Conservation (phyloP, 495 filamentous ascomycete genomes). For the Cercophora samala region DNA sequence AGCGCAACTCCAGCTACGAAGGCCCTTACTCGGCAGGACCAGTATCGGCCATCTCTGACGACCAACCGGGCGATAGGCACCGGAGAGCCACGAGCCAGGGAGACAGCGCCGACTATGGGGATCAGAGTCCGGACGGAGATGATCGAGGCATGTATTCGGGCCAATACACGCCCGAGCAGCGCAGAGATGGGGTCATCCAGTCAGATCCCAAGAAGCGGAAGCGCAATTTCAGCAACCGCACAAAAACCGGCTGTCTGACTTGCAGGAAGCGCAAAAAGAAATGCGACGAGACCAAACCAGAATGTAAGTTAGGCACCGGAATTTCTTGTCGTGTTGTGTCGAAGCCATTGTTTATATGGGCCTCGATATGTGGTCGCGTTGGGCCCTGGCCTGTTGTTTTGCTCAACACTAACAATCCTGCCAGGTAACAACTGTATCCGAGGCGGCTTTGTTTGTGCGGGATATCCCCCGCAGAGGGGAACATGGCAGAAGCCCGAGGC, state of each 20-base stretch:
- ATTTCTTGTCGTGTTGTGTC: constrained; percentile 12
- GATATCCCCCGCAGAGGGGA: constrained; percentile 73
- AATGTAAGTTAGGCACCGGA: constrained; percentile 57
- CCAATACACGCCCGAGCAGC: constrained; percentile 46
- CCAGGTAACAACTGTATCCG: constrained; percentile 88
- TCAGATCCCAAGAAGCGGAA: constrained; percentile 77
- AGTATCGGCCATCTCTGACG: constrained; percentile 44
- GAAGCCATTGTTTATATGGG: constrained; percentile 17
- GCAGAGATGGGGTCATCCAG: constrained; percentile 53
- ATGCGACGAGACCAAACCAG: constrained; percentile 91
- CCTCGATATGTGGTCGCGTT: constrained; percentile 18
- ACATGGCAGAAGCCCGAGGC: constrained; percentile 63
- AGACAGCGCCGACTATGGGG: constrained; percentile 42
- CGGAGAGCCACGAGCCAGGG: constrained; percentile 41
- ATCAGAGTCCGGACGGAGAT: constrained; percentile 49
- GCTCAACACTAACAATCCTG: constrained; percentile 19
- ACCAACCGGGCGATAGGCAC: constrained; percentile 41
- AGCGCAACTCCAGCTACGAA: constrained; percentile 44
- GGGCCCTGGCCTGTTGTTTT: constrained; percentile 10
- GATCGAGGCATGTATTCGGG: constrained; percentile 40
- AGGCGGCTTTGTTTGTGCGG: constrained; percentile 88
- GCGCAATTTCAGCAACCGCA: constrained; percentile 90
- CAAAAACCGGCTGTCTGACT: constrained; percentile 96
- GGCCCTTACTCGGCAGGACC: constrained; percentile 40
- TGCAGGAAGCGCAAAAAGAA: constrained; percentile 97